Percentiles rank a stretch among this genome's conserved stretches.
Evolutionary conservation across 164 flowering plant species (phyloP).

Genomic region (Kingdonia uniflora): DNA sequence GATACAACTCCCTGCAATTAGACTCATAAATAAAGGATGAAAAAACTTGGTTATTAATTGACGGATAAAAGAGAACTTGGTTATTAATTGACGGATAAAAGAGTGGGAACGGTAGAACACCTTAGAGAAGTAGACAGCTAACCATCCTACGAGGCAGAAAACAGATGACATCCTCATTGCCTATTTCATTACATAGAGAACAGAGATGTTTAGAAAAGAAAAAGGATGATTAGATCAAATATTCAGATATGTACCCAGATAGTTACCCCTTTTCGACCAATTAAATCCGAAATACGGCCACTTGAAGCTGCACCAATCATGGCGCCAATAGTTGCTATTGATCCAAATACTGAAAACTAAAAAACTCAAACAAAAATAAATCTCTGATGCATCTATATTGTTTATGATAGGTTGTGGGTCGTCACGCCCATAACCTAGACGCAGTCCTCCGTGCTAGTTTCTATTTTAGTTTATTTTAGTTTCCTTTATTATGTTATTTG

Average conservation of each 20-base stretch:
- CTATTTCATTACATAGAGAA: conserved; percentile 22
- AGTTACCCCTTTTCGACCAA: conserved; percentile 78
- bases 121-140: conserved; percentile 64
- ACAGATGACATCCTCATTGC: conserved; percentile 56
- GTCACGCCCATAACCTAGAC: too few species aligned
- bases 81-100: background rate
- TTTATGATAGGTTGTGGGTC: too few species aligned
- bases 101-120: conserved; percentile 16
- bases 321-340: conserved; percentile 64
- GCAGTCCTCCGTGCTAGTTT: too few species aligned
- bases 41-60: background rate
- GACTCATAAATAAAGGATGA: background rate
- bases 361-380: background rate
- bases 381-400: background rate
- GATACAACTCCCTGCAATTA: conserved; percentile 40
- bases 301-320: conserved; percentile 71
- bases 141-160: conserved; percentile 71
- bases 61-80: background rate
- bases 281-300: conserved; percentile 51
- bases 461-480: too few species aligned
- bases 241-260: too few species aligned
- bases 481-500: too few species aligned
- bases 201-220: background rate
- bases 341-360: conserved; percentile 72
- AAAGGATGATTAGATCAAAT: too few species aligned